Evolutionary conservation across 768 basidiomycete species (phyloP), one percentile per base, ranked within the genome.

Genomic region (Kwoniella europaea): DNA sequence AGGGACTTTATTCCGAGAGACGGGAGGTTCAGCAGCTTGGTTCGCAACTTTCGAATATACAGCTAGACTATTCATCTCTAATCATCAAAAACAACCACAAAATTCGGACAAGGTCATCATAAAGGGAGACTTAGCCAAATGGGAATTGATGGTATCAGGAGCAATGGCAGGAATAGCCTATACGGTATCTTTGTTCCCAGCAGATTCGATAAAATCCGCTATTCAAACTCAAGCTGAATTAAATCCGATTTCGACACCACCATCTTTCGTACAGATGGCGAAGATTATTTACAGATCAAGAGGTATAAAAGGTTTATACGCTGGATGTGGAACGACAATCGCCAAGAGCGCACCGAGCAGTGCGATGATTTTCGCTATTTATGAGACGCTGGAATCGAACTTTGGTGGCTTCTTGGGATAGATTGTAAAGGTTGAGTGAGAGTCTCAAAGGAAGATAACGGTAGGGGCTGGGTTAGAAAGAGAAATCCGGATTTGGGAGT

Each of bases 181-280:
- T 85, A 94, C 92, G 73, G 85, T 95, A 77, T 87, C 92, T n/a
- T 86, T 96, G 63, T 98, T 95, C 86, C 96, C 96, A 0, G 94
- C 94, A 4, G 96, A 98, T 84, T 92, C 92, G 35, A 88, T 98
- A 77, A 98, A 98, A 87, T 92, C 91, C 72, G 88, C 93, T 68
- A 92, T 98, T 81, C 96, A 98, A 86, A 98, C 96, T 0, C 91
- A 91, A 82, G 91, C 92, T 64, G 95, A 97, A 83, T 86, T 96
- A 67, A 41, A 80, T 76, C 43, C 62, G 62, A 68, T 12, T 43
- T 63, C 50, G 65, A 20, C n/a, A 35, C 54, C 57, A 59, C 65
- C 56, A 56, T 58, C 24, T 4, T 70, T 73, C 64, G 46, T 73
- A 64, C 65, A 74, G 42, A 91, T 89, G 62, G 89, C 88, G 44